Base-by-base conservation (phyloP, 2,329 filamentous ascomycete genomes). In the Botryotinia calthae region DNA sequence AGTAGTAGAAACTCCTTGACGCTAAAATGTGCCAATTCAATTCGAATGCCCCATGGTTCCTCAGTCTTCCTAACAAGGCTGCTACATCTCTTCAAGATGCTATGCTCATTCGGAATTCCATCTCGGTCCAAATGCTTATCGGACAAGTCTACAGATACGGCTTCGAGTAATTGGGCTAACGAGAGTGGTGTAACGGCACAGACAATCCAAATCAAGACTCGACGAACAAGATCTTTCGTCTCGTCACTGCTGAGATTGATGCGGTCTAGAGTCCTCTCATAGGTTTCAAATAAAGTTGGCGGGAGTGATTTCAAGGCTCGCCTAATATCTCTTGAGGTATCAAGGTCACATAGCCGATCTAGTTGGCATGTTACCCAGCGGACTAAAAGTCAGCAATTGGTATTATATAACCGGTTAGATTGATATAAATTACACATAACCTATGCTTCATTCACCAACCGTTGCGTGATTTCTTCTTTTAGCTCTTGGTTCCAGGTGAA, bases 241-340 rank as follows among this genome's bases (percentile, higher is more conserved):
- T 63, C 63, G 16, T 56, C 61, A n/a, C 72, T 76, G 18, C 74
- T 75, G n/a, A 73, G 73, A 4, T 78, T 74, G 31, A 81, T 74
- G 40, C 73, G 74, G 12, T 76, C 71, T 20, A 82, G 72, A 12
- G 79, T 81, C 37, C 77, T 72, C n/a, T 75, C 75, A 51, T 81
- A 79, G 0, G 76, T 79, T 58, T 76, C 74, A 12, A 77, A 75
- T 3, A 80, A 70, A 28, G 74, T 77, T 6, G 68, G 70, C 4
- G 79, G 77, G 10, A 75, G 58, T 6, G 56, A 72, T 42, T 71
- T 25, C 2, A 78, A 73, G 4, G 75, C 72, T 16, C 72, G 65
- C 7, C 71, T 58, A 16, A 76, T 72, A 20, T 73, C 74, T 31
- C 69, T 73, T 48, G 79, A 75, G 31, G 72, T 79, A 37, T 66